Conservation (phyloP, 352 stramenopile genomes). For the Plasmopara muralis region DNA sequence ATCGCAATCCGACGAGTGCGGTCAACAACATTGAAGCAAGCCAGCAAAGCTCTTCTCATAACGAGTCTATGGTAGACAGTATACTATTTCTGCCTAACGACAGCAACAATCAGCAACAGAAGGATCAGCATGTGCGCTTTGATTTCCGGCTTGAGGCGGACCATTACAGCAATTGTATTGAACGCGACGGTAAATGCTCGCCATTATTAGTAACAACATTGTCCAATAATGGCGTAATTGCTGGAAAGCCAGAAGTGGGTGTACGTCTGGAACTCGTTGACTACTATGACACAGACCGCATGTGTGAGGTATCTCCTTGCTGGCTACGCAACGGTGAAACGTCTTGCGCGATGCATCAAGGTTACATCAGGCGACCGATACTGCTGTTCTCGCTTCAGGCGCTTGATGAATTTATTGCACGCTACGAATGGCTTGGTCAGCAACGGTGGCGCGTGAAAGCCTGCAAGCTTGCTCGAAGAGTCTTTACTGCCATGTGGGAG, state of each 20-base stretch:
- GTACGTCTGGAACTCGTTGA: conserved; percentile 40
- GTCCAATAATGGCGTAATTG: conserved; percentile 26
- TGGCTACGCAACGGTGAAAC: conserved; percentile 36
- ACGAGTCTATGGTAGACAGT: conserved; percentile 55
- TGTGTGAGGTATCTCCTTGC: conserved; percentile 59
- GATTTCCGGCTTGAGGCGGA: conserved; percentile 17
- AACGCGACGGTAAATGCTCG: conserved; percentile 4
- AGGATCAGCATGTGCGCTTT: conserved; percentile 14
- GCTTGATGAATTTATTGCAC: conserved; percentile 65
- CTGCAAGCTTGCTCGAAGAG: conserved; percentile 45
- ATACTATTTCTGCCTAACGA: conserved; percentile 36
- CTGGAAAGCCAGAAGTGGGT: conserved; percentile 7
- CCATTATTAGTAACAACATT: conserved; percentile 25
- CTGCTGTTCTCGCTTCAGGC: conserved; percentile 69
- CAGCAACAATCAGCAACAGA: conserved; percentile 11
- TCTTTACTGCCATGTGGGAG: conserved; percentile 56
- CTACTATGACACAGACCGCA: conserved; percentile 61
- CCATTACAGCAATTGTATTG: conserved; percentile 2
- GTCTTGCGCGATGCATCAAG: conserved; percentile 41
- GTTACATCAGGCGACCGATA: conserved; percentile 36
- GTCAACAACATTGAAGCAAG: conserved; percentile 14
- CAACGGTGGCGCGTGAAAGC: conserved; percentile 37
- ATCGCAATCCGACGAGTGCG: conserved; percentile 5
- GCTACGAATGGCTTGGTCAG: conserved; percentile 21
- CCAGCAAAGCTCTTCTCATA: conserved; percentile 32